A percentile compares a stretch with the other conserved stretches of the same genome.
Conservation (phyloP, 2,329 filamentous ascomycete species). For the Aspergillus cejpii region DNA sequence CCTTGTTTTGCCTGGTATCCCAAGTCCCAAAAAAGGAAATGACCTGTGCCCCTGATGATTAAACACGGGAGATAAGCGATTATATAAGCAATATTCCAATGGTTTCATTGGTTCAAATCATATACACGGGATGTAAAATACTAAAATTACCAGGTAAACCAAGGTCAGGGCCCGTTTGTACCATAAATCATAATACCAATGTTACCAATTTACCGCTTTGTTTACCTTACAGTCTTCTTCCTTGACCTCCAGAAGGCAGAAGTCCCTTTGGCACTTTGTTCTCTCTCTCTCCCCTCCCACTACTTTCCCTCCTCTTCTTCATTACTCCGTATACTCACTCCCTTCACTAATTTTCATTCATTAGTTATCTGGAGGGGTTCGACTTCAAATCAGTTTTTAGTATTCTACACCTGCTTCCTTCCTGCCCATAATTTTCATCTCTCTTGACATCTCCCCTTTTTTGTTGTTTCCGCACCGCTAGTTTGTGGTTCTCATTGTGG, state of each 20-base stretch:
- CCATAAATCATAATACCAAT: too few relatives aligned
- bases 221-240: too few relatives aligned
- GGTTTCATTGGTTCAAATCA: slow-evolving; percentile 9
- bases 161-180: slow-evolving; percentile 14
- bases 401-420: background rate
- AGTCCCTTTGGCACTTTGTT: slow-evolving; percentile 1
- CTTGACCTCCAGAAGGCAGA: too few relatives aligned
- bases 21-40: slow-evolving; percentile 7
- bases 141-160: slow-evolving; percentile 12
- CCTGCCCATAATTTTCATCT: background rate
- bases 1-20: slow-evolving; percentile 3
- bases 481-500: background rate
- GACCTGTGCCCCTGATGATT: slow-evolving; percentile 10
- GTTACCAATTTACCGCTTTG: background rate
- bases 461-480: background rate
- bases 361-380: background rate
- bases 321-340: slow-evolving; percentile 1
- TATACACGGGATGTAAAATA: slow-evolving; percentile 15
- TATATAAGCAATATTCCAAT: slow-evolving; percentile 1
- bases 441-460: background rate
- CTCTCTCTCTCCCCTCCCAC: slow-evolving; percentile 4
- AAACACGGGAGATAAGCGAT: background rate
- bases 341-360: background rate
- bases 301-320: slow-evolving; percentile 2
- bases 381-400: background rate